Evolutionary conservation across 148 eudicot genomes (phyloP).

Genomic region (Camellia sinensis): DNA sequence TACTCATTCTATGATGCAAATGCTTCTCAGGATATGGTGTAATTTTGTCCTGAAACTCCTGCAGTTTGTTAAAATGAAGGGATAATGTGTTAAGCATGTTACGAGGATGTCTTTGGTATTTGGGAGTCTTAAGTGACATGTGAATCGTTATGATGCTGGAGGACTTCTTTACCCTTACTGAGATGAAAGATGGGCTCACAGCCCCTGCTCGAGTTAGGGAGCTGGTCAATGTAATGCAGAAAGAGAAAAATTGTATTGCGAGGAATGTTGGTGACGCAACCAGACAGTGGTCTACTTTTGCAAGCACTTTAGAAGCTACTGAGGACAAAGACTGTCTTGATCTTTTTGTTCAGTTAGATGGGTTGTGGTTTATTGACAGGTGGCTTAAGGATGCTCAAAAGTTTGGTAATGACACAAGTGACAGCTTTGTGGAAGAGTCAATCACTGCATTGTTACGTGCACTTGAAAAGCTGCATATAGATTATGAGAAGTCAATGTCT

Average conservation of each 20-base stretch:
- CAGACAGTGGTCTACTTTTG: constrained; percentile 78
- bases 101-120: neutral
- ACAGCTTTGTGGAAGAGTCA: constrained; percentile 55
- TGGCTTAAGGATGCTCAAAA: constrained; percentile 74
- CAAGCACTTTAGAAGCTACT: constrained; percentile 63
- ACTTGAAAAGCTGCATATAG: constrained; percentile 53
- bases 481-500: constrained; percentile 36
- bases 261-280: constrained; percentile 54
- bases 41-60: neutral
- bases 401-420: constrained; percentile 37
- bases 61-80: neutral
- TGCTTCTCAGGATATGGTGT: constrained; percentile 3
- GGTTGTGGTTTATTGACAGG: constrained; percentile 48
- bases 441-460: constrained; percentile 53
- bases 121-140: constrained; percentile 26
- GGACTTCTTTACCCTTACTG: constrained; percentile 74
- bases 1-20: neutral
- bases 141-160: constrained; percentile 64
- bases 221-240: constrained; percentile 55
- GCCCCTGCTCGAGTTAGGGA: constrained; percentile 68
- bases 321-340: constrained; percentile 73
- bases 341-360: constrained; percentile 69
- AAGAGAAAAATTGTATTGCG: constrained; percentile 42
- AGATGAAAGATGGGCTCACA: constrained; percentile 79
- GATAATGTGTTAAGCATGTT: neutral